phyloP scores from a whole-genome alignment of 192 early-diverging fungal species.

The Fimicolochytrium jonesii region DNA sequence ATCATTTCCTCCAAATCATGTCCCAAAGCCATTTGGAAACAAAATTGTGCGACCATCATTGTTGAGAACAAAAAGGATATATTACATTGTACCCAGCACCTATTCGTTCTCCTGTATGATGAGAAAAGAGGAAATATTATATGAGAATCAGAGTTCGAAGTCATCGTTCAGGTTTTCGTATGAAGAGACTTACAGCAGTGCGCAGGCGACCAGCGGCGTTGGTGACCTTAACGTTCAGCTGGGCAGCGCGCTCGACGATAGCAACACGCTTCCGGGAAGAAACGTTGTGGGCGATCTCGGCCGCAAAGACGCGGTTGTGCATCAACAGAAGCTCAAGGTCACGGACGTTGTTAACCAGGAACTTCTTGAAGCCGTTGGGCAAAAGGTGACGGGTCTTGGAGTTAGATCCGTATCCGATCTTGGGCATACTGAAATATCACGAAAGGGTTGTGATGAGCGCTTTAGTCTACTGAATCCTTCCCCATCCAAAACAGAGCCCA shows the following conservation, averaged over 20 bases:
- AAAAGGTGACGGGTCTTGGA: constrained; percentile 93
- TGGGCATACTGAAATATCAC: constrained; percentile 76
- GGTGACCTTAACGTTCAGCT: constrained; percentile 94
- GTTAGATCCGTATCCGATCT: constrained; percentile 99
- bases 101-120: constrained; percentile 28
- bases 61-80: too few relatives aligned
- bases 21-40: too few relatives aligned
- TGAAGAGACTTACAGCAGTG: constrained; percentile 31
- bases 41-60: too few relatives aligned
- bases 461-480: too few relatives aligned
- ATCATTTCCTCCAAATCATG: too few relatives aligned
- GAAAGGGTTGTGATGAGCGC: too few relatives aligned
- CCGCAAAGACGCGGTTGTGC: constrained; percentile 99
- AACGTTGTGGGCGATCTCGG: constrained; percentile 98
- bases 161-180: too few relatives aligned
- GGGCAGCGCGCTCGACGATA: constrained; percentile 90
- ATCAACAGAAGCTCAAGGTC: constrained; percentile 96
- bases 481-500: too few relatives aligned
- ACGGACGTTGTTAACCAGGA: constrained; percentile 82
- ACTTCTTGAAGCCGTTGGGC: constrained; percentile 99
- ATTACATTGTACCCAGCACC: too few relatives aligned
- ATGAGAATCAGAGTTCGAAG: background rate
- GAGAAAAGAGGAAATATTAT: constrained; percentile 2
- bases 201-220: constrained; percentile 85
- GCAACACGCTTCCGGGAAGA: constrained; percentile 88